A percentile compares a stretch with the other conserved stretches of the same genome.
phyloP scores from a whole-genome alignment of 2,329 filamentous ascomycete genomes.

The Beauveria sp. region DNA sequence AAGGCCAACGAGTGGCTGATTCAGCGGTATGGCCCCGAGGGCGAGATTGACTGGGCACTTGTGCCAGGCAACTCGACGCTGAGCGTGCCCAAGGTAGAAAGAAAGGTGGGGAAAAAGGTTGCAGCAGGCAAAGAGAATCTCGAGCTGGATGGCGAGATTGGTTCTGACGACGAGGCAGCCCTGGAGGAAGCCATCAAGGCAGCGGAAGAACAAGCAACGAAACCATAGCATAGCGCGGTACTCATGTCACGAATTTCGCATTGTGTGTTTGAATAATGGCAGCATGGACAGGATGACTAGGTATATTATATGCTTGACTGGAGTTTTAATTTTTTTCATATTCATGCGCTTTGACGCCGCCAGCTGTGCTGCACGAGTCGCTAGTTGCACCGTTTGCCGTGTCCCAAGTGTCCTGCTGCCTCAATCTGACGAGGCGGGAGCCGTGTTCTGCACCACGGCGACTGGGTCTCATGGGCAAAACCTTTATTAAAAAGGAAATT shows the following conservation, averaged over 20 bases:
- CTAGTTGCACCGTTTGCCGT: not conserved
- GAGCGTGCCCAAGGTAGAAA: constrained; percentile 21
- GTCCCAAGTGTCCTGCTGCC: not conserved
- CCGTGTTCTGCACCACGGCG: not conserved
- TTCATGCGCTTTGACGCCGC: not conserved
- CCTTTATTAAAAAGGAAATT: no score
- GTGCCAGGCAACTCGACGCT: constrained; percentile 26
- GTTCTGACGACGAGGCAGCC: constrained; percentile 30
- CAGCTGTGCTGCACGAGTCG: not conserved
- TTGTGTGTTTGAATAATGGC: not conserved
- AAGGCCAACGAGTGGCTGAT: constrained; percentile 80
- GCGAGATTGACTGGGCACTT: constrained; percentile 78
- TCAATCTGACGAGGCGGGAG: not conserved
- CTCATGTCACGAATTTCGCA: not conserved
- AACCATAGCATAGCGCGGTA: not conserved
- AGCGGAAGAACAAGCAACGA: constrained; percentile 19
- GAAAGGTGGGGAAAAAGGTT: constrained; percentile 11
- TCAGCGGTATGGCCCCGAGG: constrained; percentile 68
- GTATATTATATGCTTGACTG: not conserved
- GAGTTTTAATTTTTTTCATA: not conserved
- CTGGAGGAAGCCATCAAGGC: constrained; percentile 28
- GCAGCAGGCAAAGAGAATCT: constrained; percentile 12
- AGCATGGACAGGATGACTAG: not conserved
- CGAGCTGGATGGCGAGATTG: constrained; percentile 20
- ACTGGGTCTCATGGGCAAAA: not conserved